Conservation (phyloP, 352 stramenopile genomes). For the Pythium utonaiense region DNA sequence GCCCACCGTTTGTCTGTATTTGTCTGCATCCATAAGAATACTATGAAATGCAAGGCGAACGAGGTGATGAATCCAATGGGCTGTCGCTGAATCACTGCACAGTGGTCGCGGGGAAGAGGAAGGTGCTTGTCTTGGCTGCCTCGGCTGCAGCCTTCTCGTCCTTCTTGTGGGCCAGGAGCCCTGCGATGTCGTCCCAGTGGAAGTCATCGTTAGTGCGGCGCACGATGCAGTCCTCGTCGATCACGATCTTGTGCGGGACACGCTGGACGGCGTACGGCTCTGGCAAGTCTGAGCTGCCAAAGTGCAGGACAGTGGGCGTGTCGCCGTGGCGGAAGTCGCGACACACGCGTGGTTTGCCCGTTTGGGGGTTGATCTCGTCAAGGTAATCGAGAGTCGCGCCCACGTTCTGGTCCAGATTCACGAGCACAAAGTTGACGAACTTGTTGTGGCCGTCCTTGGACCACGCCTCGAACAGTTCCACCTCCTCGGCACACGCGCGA, state of each 20-base stretch:
- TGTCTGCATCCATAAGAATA: no score
- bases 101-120: conserved; percentile 7
- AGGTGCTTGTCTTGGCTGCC: conserved; percentile 19
- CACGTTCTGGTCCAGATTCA: conserved; percentile 64
- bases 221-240: conserved; percentile 43
- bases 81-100: conserved; percentile 5
- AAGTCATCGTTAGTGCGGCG: conserved; percentile 55
- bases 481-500: conserved; percentile 42
- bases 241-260: conserved; percentile 48
- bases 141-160: conserved; percentile 26
- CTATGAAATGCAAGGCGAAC: no score
- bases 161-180: conserved; percentile 36
- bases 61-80: no score
- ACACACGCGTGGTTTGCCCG: conserved; percentile 41
- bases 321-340: conserved; percentile 43
- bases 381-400: conserved; percentile 44
- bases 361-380: conserved; percentile 34
- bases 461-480: conserved; percentile 53
- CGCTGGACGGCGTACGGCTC: conserved; percentile 48
- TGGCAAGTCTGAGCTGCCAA: conserved; percentile 44
- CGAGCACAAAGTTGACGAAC: conserved; percentile 55
- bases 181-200: conserved; percentile 57
- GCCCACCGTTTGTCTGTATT: no score
- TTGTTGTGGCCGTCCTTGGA: conserved; percentile 47
- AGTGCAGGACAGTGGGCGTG: conserved; percentile 48